Percentiles rank a stretch among this genome's conserved stretches.
phyloP scores from a whole-genome alignment of 2,329 filamentous ascomycete genomes.

The Lomentospora prolificans region DNA sequence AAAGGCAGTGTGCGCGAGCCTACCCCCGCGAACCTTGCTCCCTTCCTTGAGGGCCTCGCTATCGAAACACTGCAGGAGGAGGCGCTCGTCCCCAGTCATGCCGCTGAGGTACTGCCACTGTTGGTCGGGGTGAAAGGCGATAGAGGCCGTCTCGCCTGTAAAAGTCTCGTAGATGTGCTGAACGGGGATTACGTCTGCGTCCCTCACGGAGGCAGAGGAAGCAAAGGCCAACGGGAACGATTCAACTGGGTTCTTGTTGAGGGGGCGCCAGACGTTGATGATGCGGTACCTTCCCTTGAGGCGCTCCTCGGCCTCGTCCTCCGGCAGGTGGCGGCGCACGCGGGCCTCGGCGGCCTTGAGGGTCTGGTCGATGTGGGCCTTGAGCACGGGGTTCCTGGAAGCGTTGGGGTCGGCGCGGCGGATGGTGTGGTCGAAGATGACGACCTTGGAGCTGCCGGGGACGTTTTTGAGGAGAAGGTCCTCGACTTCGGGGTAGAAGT shows the following conservation, averaged over 20 bases:
- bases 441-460: conserved; percentile 54
- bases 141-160: conserved; percentile 63
- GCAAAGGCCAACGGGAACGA: conserved; percentile 61
- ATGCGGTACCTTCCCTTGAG: conserved; percentile 66
- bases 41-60: conserved; percentile 44
- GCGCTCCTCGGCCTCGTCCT: conserved; percentile 54
- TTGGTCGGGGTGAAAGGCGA: conserved; percentile 51
- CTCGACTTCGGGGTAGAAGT: conserved; percentile 83
- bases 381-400: conserved; percentile 56
- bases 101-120: conserved; percentile 74
- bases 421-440: conserved; percentile 84
- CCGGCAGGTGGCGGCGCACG: conserved; percentile 55
- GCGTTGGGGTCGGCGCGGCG: conserved; percentile 53
- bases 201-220: conserved; percentile 49
- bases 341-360: conserved; percentile 53
- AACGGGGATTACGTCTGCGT: conserved; percentile 59
- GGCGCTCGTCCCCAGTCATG: conserved; percentile 62
- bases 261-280: conserved; percentile 76
- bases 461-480: conserved; percentile 56
- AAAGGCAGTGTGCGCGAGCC: conserved; percentile 70
- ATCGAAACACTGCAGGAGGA: conserved; percentile 73
- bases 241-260: conserved; percentile 49
- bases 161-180: conserved; percentile 65
- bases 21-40: conserved; percentile 39
- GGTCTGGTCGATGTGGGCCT: conserved; percentile 81